phyloP scores from a whole-genome alignment of 345 rosid genomes.

The Lagerstroemia speciosa region DNA sequence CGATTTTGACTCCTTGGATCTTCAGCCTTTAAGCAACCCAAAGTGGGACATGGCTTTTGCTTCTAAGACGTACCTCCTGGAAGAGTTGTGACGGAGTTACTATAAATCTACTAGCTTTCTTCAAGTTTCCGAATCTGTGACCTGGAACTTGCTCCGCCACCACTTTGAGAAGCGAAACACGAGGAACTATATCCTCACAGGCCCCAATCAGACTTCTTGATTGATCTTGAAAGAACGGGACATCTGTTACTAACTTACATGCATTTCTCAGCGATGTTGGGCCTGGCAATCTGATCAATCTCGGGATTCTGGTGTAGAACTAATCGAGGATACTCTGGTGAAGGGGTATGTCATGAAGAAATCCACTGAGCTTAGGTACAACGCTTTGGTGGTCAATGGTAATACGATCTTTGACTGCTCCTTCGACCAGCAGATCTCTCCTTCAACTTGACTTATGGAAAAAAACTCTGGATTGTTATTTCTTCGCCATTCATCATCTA shows the following conservation, averaged over 20 bases:
- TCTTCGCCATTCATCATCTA: constrained; percentile 39
- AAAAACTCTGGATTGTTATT: constrained; percentile 33
- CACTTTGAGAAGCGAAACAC: constrained; percentile 64
- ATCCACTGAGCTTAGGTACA: constrained; percentile 47
- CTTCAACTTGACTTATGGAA: constrained; percentile 26
- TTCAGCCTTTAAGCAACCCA: constrained; percentile 48
- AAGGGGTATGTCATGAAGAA: constrained; percentile 52
- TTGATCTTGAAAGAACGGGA: constrained; percentile 86
- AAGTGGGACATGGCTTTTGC: constrained; percentile 96
- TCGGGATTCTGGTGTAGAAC: constrained; percentile 24
- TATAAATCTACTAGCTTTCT: constrained; percentile 53
- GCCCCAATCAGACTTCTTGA: constrained; percentile 46
- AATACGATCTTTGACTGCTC: constrained; percentile 39
- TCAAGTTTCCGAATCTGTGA: constrained; percentile 34
- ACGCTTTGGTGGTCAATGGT: constrained; percentile 42
- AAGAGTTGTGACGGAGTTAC: constrained; percentile 50
- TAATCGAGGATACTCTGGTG: constrained; percentile 34
- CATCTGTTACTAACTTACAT: constrained; percentile 58
- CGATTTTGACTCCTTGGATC: constrained; percentile 30
- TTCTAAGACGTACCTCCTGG: constrained; percentile 70
- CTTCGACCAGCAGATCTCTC: constrained; percentile 21
- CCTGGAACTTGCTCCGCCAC: constrained; percentile 75
- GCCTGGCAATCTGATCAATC: constrained; percentile 19
- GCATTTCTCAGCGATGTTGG: constrained; percentile 26
- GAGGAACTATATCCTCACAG: constrained; percentile 50